Base-by-base conservation (phyloP, 225 moss, liverwort and hornwort species). In the Asterella californica region DNA sequence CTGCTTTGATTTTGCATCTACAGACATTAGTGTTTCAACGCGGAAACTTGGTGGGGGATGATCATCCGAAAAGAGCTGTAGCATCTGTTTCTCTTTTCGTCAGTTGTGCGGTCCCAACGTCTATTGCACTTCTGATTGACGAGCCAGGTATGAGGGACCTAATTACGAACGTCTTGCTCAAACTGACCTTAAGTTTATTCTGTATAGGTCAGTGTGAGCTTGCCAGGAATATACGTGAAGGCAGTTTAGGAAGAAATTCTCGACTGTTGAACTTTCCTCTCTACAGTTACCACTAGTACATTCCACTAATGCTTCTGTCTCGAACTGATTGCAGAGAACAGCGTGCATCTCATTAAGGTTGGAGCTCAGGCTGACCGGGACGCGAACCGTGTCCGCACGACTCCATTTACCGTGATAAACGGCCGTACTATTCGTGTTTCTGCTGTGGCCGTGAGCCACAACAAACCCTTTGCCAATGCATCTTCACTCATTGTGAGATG, bases 21-120 rank as follows among this genome's bases (percentile, higher is more conserved):
- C 90, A 93, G 91, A 90, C 85, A 36, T 74, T 94, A 55, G 82
- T 82, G 21, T 96, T 96, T 54, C 80, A 88, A 74, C 91, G 96
- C 32, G 96, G 96, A 32, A 96, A 96, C 84, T 86, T 94, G 70
- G 88, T 91, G 74, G 91, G 96, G 78, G 94, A 87, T 72, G 91
- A 94, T 76, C 94, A 96, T 81, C 92, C 96, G 67, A 86, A 80
- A 50, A 90, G 87, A 84, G 87, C 87, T 71, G 80, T 96, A 78
- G 88, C 90, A 70, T 88, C 89, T 81, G 87, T 78, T 67, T 89
- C 92, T 55, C 84, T 96, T n/a, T 83, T 80, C 30, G 90, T 96
- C 34, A 83, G 82, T 72, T 96, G 96, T 76, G 88, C 86, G 76
- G 80, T 94, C 83, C 94, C 96, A 45, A 86, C 91, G 52, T 90